Conservation (phyloP, 805 yeast genomes). For the Allodekkera sacchari region DNA sequence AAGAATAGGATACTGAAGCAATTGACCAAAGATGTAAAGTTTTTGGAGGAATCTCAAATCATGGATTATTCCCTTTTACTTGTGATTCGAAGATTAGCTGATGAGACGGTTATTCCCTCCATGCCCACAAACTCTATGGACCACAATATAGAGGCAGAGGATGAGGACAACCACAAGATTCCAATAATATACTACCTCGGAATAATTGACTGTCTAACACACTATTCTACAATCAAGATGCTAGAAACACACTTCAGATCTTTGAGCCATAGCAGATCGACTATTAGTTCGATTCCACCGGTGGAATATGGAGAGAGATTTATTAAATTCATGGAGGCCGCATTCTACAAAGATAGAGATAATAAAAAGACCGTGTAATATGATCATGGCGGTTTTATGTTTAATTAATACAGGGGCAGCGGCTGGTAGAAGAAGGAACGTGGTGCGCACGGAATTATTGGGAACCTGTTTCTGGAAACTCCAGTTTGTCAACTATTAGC, state of each 20-base stretch:
- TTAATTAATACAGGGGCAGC: no score
- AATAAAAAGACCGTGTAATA: no score
- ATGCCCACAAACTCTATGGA: no score
- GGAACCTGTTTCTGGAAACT: no score
- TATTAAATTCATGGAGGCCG: conserved; percentile 48
- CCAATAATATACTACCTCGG: conserved; percentile 81
- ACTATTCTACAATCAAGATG: conserved; percentile 62
- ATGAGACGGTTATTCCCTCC: conserved; percentile 37
- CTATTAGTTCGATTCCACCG: conserved; percentile 88
- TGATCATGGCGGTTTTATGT: no score
- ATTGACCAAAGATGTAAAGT: conserved; percentile 62
- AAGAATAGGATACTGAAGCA: conserved; percentile 55
- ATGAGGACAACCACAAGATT: conserved; percentile 50
- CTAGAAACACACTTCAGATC: conserved; percentile 84
- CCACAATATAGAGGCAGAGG: conserved; percentile 78
- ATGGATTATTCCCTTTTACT: conserved; percentile 93
- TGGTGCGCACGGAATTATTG: no score
- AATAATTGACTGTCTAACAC: conserved; percentile 87
- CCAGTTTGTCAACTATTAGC: no score
- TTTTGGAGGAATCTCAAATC: conserved; percentile 67
- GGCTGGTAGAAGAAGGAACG: no score
- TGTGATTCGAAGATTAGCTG: conserved; percentile 74
- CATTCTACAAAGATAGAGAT: no score
- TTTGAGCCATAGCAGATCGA: conserved; percentile 54
- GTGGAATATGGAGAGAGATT: conserved; percentile 85